Evolutionary conservation across 108 stramenopile genomes (phyloP).

Genomic region (Cyclotella atomus): DNA sequence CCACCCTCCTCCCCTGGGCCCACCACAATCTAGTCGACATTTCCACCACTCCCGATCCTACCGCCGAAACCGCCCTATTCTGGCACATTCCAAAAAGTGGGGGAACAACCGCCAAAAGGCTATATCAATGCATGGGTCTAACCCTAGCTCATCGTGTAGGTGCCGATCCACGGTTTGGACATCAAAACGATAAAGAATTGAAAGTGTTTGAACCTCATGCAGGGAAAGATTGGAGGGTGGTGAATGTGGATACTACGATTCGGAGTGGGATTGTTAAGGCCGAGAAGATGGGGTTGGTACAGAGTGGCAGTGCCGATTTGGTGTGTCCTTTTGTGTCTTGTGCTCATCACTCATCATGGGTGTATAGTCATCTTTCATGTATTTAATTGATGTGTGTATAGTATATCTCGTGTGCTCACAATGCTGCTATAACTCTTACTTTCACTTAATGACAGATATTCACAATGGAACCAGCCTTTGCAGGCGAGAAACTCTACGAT

Average conservation of each 20-base stretch:
- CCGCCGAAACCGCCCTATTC: constrained; percentile 41
- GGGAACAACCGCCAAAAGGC: constrained; percentile 50
- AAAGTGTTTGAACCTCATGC: constrained; percentile 34
- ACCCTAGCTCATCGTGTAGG: constrained; percentile 44
- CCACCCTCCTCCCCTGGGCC: constrained; percentile 47
- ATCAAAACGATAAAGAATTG: constrained; percentile 29
- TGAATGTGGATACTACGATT: constrained; percentile 54
- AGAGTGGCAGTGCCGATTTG: constrained; percentile 41
- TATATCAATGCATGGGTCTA: constrained; percentile 49
- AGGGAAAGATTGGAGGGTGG: constrained; percentile 40
- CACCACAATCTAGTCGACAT: constrained; percentile 46
- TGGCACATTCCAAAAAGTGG: constrained; percentile 58
- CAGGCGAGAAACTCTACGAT: constrained; percentile 45
- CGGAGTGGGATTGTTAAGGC: constrained; percentile 45
- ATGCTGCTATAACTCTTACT: background rate
- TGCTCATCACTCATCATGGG: too few relatives aligned
- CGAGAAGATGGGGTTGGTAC: constrained; percentile 34
- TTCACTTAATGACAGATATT: constrained; percentile 20
- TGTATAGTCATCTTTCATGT: too few relatives aligned
- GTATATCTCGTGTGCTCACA: too few relatives aligned
- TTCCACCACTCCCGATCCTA: constrained; percentile 23
- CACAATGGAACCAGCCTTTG: constrained; percentile 44
- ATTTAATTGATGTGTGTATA: too few relatives aligned
- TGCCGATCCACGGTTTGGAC: constrained; percentile 39
- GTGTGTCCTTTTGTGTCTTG: background rate